Percentiles rank a stretch among this genome's conserved stretches.
Conservation (phyloP, 768 basidiomycete genomes). For the Amanita molliuscula region DNA sequence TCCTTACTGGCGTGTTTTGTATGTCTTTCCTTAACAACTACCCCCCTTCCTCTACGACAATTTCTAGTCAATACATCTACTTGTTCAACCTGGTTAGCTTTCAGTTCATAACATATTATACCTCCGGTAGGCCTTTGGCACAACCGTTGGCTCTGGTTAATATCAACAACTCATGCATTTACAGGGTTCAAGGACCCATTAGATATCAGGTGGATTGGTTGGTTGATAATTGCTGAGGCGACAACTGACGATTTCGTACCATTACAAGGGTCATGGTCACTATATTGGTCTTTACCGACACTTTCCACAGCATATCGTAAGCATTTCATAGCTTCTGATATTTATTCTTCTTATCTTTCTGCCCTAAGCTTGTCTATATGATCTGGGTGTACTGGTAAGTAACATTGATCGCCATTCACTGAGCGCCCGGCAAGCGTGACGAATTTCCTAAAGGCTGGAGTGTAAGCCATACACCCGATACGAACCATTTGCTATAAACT, state of each 20-base stretch:
- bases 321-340: background rate
- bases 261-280: slow-evolving; percentile 7
- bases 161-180: background rate
- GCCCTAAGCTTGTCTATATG: slow-evolving; percentile 8
- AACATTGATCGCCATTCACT: background rate
- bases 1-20: too few species aligned
- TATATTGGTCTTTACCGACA: slow-evolving; percentile 11
- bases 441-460: slow-evolving; percentile 10
- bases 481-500: background rate
- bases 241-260: background rate
- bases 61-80: too few species aligned
- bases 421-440: slow-evolving; percentile 6
- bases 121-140: slow-evolving; percentile 7
- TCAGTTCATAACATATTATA: slow-evolving; percentile 13
- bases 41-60: too few species aligned
- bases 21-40: too few species aligned
- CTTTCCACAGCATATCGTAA: slow-evolving; percentile 11
- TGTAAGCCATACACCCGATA: background rate
- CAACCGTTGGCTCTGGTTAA: background rate
- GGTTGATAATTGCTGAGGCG: background rate
- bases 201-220: slow-evolving; percentile 10
- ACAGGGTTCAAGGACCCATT: slow-evolving; percentile 13
- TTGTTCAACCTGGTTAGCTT: too few species aligned
- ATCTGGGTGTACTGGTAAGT: slow-evolving; percentile 1
- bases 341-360: background rate